Percentiles rank a stretch among this genome's conserved stretches.
Conservation (phyloP, 2,329 filamentous ascomycete species). For the Fusarium piperis region DNA sequence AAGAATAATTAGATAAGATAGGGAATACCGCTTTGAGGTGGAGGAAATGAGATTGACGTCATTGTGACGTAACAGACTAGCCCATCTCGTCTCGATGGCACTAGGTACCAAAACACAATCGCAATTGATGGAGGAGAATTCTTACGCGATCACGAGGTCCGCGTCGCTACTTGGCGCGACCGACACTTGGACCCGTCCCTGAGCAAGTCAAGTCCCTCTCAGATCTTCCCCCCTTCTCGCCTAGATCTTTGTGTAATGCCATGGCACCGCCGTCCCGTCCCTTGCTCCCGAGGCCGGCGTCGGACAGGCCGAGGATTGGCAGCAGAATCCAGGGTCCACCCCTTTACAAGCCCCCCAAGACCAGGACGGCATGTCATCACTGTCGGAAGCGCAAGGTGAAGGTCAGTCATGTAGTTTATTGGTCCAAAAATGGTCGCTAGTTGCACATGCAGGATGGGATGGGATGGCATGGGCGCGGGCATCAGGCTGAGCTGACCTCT, state of each 20-base stretch:
- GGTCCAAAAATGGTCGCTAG: neutral
- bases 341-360: neutral
- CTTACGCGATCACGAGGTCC: neutral
- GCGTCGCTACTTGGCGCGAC: neutral
- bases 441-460: neutral
- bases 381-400: neutral
- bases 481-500: neutral
- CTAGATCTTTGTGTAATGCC: neutral
- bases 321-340: neutral
- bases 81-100: neutral
- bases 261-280: neutral
- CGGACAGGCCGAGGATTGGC: neutral
- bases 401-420: neutral
- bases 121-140: neutral
- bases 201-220: neutral
- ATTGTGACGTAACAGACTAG: neutral
- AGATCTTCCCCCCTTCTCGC: neutral
- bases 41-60: neutral
- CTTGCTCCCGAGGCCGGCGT: neutral
- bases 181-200: neutral
- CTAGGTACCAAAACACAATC: neutral
- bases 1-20: neutral
- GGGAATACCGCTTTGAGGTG: neutral
- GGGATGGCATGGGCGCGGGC: neutral
- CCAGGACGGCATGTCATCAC: neutral